Conservation (phyloP, 805 yeast species). For the Priceomyces haplophilus region DNA sequence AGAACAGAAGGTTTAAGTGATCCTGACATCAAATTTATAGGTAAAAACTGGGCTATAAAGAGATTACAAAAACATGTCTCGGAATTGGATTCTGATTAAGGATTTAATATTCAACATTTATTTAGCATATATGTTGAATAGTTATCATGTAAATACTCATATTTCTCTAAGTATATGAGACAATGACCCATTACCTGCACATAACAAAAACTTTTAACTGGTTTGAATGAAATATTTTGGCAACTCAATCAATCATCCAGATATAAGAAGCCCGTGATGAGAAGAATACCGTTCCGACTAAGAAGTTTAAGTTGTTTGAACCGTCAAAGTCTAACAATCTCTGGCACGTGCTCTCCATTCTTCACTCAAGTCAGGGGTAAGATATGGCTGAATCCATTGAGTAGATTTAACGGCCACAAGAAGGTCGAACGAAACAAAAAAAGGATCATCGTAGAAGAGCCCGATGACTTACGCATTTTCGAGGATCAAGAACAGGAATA, state of each 20-base stretch:
- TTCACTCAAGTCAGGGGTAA: constrained; percentile 2
- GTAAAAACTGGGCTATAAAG: constrained; percentile 79
- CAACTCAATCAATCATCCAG: no score
- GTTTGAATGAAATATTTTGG: no score
- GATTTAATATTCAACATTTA: no score
- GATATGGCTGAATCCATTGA: constrained; percentile 18
- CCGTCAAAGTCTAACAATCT: no score
- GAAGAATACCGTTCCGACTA: no score
- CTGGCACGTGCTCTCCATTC: background rate
- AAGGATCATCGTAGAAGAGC: constrained; percentile 9
- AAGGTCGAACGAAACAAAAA: background rate
- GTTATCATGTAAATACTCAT: background rate
- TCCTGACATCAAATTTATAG: constrained; percentile 68
- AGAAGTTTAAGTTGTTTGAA: no score
- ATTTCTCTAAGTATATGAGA: no score
- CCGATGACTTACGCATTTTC: background rate
- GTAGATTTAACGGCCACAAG: constrained; percentile 9
- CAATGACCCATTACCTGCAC: no score
- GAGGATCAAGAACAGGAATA: background rate
- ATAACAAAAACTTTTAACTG: no score
- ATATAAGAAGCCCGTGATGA: no score
- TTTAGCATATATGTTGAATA: background rate
- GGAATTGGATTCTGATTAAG: no score
- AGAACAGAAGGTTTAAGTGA: constrained; percentile 61
- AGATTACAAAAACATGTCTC: constrained; percentile 57